Evolutionary conservation across 1,284 basidiomycete genomes (phyloP).

Genomic region (Boletus mariae): DNA sequence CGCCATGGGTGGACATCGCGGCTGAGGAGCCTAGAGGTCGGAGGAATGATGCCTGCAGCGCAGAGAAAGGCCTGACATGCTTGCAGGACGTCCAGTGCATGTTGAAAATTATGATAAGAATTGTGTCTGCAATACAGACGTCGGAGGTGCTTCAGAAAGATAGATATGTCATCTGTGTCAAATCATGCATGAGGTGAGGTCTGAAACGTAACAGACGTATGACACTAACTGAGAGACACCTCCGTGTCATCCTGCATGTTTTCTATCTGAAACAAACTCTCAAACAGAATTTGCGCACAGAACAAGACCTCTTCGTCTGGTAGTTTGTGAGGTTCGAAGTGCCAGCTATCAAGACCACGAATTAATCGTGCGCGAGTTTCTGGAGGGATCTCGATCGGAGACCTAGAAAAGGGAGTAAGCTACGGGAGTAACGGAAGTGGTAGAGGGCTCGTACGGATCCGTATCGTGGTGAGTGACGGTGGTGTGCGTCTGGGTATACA

Average conservation of each 20-base stretch:
- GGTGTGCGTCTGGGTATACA: conserved; percentile 74
- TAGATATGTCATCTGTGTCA: conserved; percentile 60
- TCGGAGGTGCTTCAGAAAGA: conserved; percentile 77
- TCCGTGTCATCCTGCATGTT: conserved; percentile 67
- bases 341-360: conserved; percentile 68
- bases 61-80: conserved; percentile 84
- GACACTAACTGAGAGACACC: conserved; percentile 61
- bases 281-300: conserved; percentile 78
- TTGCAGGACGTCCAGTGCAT: conserved; percentile 92
- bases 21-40: conserved; percentile 49
- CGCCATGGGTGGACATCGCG: conserved; percentile 46
- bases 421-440: not conserved
- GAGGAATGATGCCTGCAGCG: conserved; percentile 75
- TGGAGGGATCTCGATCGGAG: conserved; percentile 34
- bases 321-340: conserved; percentile 83
- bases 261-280: conserved; percentile 67
- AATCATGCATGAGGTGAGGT: conserved; percentile 16
- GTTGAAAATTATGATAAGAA: conserved; percentile 94
- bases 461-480: conserved; percentile 61
- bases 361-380: conserved; percentile 55
- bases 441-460: conserved; percentile 38
- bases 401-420: conserved; percentile 30
- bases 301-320: conserved; percentile 76
- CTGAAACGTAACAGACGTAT: conserved; percentile 18
- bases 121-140: conserved; percentile 86